phyloP scores from a whole-genome alignment of 2,329 filamentous ascomycete genomes.

The Fusarium armeniacum region DNA sequence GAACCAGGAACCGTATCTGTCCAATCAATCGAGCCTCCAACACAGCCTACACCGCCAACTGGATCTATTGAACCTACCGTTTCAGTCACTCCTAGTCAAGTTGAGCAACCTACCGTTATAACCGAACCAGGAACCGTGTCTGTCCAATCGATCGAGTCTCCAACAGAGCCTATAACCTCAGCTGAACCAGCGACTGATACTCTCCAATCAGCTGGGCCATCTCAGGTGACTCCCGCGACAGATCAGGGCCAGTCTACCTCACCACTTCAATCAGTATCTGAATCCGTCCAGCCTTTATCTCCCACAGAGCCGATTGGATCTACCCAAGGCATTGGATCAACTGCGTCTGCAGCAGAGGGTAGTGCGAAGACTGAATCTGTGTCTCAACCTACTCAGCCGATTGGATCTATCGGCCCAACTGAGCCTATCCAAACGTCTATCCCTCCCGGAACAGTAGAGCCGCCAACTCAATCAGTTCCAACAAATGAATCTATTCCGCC shows the following conservation, averaged over 20 bases:
- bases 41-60: not conserved
- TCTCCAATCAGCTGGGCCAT: not conserved
- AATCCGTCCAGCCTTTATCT: not conserved
- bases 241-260: not conserved
- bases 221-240: not conserved
- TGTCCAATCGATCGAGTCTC: not conserved
- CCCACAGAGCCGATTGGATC: not conserved
- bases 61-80: not conserved
- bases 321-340: not conserved
- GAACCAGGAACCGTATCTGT: not conserved
- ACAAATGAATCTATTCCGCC: not conserved
- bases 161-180: not conserved
- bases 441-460: not conserved
- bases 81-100: not conserved
- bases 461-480: not conserved
- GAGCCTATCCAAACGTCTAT: not conserved
- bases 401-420: not conserved
- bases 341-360: accelerated
- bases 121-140: not conserved
- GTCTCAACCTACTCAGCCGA: not conserved
- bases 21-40: not conserved
- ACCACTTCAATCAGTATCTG: not conserved
- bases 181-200: not conserved
- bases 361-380: not conserved
- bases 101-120: not conserved